These are phyloP conservation scores for Odonthalia washingtoniensis DNA, from an alignment of 31 red algal genomes.

Conservation along the genomic window DNA sequence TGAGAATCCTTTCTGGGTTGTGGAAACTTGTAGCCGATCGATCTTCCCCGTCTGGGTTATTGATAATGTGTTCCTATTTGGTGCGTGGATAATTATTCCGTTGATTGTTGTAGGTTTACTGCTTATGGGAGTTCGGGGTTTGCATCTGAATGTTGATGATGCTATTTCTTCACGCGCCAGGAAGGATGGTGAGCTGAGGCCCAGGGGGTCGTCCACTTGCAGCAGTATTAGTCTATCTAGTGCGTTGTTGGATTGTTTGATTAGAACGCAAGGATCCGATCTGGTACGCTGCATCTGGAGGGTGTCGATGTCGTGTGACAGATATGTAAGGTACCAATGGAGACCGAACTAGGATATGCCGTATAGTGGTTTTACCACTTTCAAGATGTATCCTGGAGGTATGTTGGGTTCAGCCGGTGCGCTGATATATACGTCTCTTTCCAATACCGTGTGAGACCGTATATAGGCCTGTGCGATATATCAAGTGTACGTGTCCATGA, in stretches of 20 bases:
- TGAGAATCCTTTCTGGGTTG: conserved; percentile 3
- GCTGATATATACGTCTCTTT: background rate
- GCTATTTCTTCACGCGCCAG: conserved; percentile 3
- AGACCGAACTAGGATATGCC: too few species aligned
- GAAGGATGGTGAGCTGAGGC: background rate
- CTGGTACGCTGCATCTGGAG: too few species aligned
- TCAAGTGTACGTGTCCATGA: background rate
- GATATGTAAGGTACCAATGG: too few species aligned
- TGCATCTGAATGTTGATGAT: background rate
- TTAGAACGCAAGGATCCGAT: background rate
- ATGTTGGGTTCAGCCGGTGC: background rate
- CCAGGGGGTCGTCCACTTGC: background rate
- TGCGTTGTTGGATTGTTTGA: background rate
- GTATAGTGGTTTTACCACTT: too few species aligned
- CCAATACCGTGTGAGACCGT: too few species aligned
- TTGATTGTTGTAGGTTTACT: background rate
- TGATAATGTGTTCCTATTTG: background rate
- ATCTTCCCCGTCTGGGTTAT: background rate
- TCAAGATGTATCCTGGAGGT: too few species aligned
- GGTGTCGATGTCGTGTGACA: background rate
- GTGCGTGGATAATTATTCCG: background rate
- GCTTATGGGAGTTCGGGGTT: background rate
- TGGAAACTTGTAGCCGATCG: background rate
- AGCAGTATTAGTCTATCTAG: background rate
- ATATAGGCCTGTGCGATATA: background rate